Conservation (phyloP, 2,329 filamentous ascomycete species). For the Coleophoma cylindrospora region DNA sequence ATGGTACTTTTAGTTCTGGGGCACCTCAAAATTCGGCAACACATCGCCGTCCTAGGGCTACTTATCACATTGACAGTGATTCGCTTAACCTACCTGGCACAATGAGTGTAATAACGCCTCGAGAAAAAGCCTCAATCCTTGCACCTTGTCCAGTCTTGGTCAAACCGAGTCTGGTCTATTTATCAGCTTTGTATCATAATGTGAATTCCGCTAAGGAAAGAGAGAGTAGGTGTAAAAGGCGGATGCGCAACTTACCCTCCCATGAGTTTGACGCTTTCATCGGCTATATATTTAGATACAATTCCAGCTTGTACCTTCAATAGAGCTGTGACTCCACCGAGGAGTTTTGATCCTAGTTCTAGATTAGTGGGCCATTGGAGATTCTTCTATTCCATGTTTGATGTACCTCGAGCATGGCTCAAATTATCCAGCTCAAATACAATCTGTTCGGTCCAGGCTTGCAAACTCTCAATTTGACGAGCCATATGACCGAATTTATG, state of each 20-base stretch:
- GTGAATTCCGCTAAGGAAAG: no score
- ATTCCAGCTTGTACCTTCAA: neutral
- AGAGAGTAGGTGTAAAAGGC: no score
- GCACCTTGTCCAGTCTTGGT: constrained; percentile 16
- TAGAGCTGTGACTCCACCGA: neutral
- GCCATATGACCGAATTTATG: neutral
- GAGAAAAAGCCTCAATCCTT: constrained; percentile 42
- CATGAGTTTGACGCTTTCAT: neutral
- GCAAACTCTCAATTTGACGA: neutral
- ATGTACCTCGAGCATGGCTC: neutral
- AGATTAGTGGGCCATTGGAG: neutral
- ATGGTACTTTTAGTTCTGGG: neutral
- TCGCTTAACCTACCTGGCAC: constrained; percentile 6
- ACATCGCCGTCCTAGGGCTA: no score
- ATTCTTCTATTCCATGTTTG: neutral
- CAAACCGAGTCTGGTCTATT: constrained; percentile 2
- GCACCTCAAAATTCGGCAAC: no score
- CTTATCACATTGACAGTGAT: neutral
- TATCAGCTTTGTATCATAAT: no score
- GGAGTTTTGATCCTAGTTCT: neutral
- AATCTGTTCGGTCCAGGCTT: neutral
- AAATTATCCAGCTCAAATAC: neutral
- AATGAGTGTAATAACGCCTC: constrained; percentile 28
- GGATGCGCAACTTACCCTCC: neutral
- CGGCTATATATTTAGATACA: neutral